Conservation (phyloP, 2,329 filamentous ascomycete species). For the Ceratocystis alfenasii region DNA sequence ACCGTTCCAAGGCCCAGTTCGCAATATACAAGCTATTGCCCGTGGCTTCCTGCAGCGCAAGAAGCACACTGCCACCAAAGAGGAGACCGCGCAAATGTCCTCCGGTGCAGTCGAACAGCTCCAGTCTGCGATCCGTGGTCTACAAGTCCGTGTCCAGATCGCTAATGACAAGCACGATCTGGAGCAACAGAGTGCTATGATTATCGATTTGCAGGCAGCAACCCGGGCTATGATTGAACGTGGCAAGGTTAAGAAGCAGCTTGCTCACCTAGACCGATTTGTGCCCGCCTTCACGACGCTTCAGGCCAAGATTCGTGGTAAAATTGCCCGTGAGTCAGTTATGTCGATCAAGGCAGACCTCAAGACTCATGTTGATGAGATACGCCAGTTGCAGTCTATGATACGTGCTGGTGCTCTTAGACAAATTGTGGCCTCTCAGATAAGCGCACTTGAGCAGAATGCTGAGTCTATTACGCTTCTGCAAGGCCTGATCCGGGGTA, state of each 20-base stretch:
- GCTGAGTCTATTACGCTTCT: slow-evolving; percentile 36
- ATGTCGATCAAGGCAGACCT: slow-evolving; percentile 38
- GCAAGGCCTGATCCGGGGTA: slow-evolving; percentile 36
- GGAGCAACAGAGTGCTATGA: slow-evolving; percentile 52
- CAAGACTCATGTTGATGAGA: slow-evolving; percentile 32
- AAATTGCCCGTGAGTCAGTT: slow-evolving; percentile 36
- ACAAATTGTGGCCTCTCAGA: slow-evolving; percentile 37
- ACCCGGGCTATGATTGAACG: slow-evolving; percentile 69
- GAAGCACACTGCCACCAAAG: slow-evolving; percentile 42
- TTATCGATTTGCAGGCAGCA: slow-evolving; percentile 61
- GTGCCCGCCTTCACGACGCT: slow-evolving; percentile 32
- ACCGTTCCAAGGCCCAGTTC: slow-evolving; percentile 50
- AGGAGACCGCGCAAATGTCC: slow-evolving; percentile 39
- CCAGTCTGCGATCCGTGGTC: slow-evolving; percentile 50
- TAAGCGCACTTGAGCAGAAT: slow-evolving; percentile 38
- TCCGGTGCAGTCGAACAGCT: slow-evolving; percentile 43
- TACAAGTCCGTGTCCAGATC: slow-evolving; percentile 43
- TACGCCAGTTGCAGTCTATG: slow-evolving; percentile 40
- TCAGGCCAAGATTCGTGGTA: slow-evolving; percentile 52
- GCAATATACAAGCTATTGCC: slow-evolving; percentile 52
- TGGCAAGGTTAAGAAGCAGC: slow-evolving; percentile 56
- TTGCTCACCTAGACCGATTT: slow-evolving; percentile 56
- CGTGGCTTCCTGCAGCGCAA: slow-evolving; percentile 56
- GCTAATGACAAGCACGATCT: slow-evolving; percentile 47
- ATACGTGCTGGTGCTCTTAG: slow-evolving; percentile 45